Evolutionary conservation across 305 asterid species (phyloP).

Genomic region (Fraxinus xanthoxyloides): DNA sequence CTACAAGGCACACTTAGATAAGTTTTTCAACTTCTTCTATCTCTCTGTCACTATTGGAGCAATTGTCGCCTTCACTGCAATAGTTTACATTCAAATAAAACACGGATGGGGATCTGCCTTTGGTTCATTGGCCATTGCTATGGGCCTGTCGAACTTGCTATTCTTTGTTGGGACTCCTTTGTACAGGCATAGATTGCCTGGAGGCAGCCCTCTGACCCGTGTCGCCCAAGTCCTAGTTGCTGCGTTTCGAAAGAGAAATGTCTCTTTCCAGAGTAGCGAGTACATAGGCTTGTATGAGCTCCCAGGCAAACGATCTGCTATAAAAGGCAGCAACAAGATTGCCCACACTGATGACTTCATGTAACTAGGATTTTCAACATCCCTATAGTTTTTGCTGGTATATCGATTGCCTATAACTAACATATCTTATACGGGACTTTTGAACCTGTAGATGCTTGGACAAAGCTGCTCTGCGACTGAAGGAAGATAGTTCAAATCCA

Average conservation of each 20-base stretch:
- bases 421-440: neutral
- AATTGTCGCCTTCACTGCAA: constrained; percentile 86
- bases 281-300: constrained; percentile 85
- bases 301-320: constrained; percentile 80
- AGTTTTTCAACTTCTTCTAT: constrained; percentile 92
- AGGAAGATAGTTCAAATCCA: constrained; percentile 61
- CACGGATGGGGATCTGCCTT: constrained; percentile 97
- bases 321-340: constrained; percentile 86
- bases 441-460: constrained; percentile 63
- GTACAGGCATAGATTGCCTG: constrained; percentile 84
- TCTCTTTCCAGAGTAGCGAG: constrained; percentile 66
- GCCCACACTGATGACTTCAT: constrained; percentile 85
- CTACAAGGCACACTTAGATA: constrained; percentile 73
- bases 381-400: neutral
- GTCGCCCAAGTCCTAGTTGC: constrained; percentile 91
- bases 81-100: constrained; percentile 83
- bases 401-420: neutral
- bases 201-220: constrained; percentile 94
- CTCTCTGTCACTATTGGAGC: constrained; percentile 94
- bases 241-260: constrained; percentile 78
- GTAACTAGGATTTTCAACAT: constrained; percentile 31
- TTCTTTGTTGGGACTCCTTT: constrained; percentile 93
- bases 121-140: constrained; percentile 84
- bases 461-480: constrained; percentile 88
- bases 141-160: constrained; percentile 85